Base-by-base conservation (phyloP, 2,329 filamentous ascomycete species). In the Arthrinium puccinioides region DNA sequence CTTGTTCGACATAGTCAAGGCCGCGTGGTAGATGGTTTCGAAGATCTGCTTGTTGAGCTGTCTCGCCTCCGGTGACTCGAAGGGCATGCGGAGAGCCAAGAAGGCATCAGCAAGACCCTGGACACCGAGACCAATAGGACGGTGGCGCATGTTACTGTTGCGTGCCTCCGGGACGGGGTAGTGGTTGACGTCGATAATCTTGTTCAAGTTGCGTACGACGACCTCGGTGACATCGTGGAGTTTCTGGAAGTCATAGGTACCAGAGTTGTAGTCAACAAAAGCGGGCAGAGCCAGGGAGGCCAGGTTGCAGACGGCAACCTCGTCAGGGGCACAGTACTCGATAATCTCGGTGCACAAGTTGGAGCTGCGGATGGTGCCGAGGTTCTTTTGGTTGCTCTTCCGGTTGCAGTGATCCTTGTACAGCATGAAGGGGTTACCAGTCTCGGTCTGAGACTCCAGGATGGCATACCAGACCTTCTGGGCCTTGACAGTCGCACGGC, bases 341-440 rank as follows among this genome's bases (percentile, higher is more conserved):
- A 98, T 78, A 53, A 98, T 98, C 67, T 98, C 92, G 35, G 90
- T 97, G 80, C 92, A 98, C 33, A 98, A 75, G 66, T 98, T 98
- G 57, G 92, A 98, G 74, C 87, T 96, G 64, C 88, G 88, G 54
- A 98, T 98, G 45, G 89, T 96, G 49, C 92, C 92, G 21, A 98
- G 76, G 68, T 98, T 98, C 83, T 98, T 97, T 72, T 98, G 92
- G 78, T 98, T 98, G 75, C 89, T 96, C 84, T 98, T 98, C 63
- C 81, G 81, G 79, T 98, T 98, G 79, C 85, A 90, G 56, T 82
- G 77, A 67, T 98, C 92, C 76, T 98, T 98, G 82, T 98, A 98
- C 43, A 97, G 82, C 87, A 98, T 98, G 70, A 95, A 98, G 33
- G 92, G 92, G 67, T 94, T 97, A 52, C 92, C 92, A 31, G 92